phyloP scores from a whole-genome alignment of 371 early-diverging fungal species.

The Homolaphlyctis polyrhiza region DNA sequence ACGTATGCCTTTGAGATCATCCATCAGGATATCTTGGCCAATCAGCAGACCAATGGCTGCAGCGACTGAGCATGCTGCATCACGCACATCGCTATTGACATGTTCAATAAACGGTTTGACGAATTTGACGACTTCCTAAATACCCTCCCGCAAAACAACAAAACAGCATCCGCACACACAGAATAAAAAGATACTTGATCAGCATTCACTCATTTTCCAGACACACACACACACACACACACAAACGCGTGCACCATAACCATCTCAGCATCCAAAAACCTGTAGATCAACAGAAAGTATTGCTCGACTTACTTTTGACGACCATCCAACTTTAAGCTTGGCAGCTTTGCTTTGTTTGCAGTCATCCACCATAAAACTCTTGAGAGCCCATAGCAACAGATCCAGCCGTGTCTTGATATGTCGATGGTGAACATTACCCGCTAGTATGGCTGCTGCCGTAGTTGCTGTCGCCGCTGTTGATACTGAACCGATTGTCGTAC shows the following conservation, averaged over 20 bases:
- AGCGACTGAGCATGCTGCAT: conserved; percentile 56
- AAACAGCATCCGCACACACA: no score
- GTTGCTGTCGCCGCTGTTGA: no score
- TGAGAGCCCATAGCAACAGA: conserved; percentile 44
- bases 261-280: not conserved
- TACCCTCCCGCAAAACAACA: no score
- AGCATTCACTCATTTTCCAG: no score
- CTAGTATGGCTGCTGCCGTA: conserved; percentile 18
- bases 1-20: conserved; percentile 8
- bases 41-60: conserved; percentile 23
- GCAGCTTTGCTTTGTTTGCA: not conserved
- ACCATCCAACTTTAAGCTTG: conserved; percentile 11
- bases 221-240: no score
- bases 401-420: conserved; percentile 41
- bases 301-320: conserved; percentile 1
- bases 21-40: conserved; percentile 33
- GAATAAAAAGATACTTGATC: no score
- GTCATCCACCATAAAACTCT: conserved; percentile 43
- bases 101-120: conserved; percentile 58
- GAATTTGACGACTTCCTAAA: conserved; percentile 53
- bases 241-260: no score
- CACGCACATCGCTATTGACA: conserved; percentile 61
- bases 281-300: conserved; percentile 2
- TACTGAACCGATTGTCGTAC: no score
- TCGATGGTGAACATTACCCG: conserved; percentile 20